Percentiles rank a stretch among this genome's conserved stretches.
Conservation (phyloP, 768 basidiomycete species). For the Tricholomella constricta region DNA sequence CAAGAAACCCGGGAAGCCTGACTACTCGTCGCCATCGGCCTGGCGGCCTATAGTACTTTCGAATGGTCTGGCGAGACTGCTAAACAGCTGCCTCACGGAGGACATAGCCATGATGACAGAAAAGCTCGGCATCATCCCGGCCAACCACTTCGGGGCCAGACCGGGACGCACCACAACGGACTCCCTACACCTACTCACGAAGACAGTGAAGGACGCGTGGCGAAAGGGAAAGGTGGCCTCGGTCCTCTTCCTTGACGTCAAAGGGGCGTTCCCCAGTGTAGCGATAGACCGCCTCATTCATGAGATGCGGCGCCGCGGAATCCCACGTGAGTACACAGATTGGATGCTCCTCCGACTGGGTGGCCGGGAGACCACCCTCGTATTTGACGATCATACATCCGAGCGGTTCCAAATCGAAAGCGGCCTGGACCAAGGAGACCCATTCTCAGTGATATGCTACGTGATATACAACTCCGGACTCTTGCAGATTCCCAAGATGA, state of each 20-base stretch:
- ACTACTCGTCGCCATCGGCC: conserved; percentile 14
- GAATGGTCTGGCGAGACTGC: conserved; percentile 36
- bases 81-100: too few species aligned
- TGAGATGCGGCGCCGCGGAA: conserved; percentile 25
- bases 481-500: not conserved
- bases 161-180: conserved; percentile 31
- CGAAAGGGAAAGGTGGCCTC: conserved; percentile 26
- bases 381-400: conserved; percentile 23
- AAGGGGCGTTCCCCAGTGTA: conserved; percentile 39
- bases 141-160: conserved; percentile 29
- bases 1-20: not conserved
- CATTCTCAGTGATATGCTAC: conserved; percentile 21
- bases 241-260: conserved; percentile 36
- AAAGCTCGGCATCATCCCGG: conserved; percentile 14
- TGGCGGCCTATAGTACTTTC: conserved; percentile 25
- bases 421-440: conserved; percentile 26
- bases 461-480: conserved; percentile 24
- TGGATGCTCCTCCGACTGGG: too few species aligned
- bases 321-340: conserved; percentile 17
- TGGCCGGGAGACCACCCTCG: too few species aligned
- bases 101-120: too few species aligned
- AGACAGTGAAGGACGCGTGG: conserved; percentile 40
- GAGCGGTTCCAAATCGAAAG: conserved; percentile 5
- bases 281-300: conserved; percentile 22
- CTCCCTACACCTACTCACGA: conserved; percentile 28